Conservation (phyloP, 78 protist species). For the Diacronema lutheri region DNA sequence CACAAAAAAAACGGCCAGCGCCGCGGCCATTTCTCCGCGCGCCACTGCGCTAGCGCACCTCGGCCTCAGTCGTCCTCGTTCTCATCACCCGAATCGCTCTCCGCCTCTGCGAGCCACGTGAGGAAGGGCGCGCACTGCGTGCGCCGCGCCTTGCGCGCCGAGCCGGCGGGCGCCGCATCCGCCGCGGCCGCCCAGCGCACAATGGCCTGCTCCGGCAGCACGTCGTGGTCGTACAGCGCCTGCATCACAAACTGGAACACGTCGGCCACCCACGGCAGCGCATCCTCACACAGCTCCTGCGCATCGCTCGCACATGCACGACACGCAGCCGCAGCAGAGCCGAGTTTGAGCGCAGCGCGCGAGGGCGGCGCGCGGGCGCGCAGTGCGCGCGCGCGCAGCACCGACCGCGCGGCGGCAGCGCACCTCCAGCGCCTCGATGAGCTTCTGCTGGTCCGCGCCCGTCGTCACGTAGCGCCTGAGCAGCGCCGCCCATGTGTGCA, state of each 20-base stretch:
- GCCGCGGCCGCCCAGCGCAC: neutral
- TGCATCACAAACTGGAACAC: neutral
- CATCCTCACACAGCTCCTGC: neutral
- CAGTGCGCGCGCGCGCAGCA: neutral
- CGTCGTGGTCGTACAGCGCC: neutral
- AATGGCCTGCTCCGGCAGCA: neutral
- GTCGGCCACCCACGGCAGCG: neutral
- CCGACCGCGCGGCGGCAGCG: neutral
- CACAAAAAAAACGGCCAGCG: too few relatives aligned
- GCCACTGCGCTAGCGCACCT: too few relatives aligned
- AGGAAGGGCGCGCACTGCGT: neutral
- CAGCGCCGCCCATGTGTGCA: conserved; percentile 16
- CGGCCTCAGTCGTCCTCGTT: neutral
- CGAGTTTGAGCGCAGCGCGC: neutral
- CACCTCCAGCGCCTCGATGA: neutral
- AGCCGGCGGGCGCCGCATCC: neutral
- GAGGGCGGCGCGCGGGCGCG: neutral
- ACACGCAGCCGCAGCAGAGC: too few relatives aligned
- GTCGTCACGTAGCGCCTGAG: neutral
- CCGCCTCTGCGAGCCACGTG: neutral
- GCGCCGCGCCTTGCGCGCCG: neutral
- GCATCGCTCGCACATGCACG: neutral
- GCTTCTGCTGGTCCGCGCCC: neutral
- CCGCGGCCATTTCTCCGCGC: too few relatives aligned
- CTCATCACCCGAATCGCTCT: neutral